These are phyloP conservation scores for Suillus plorans DNA, from an alignment of 768 basidiomycete species.

Conservation along the genomic window DNA sequence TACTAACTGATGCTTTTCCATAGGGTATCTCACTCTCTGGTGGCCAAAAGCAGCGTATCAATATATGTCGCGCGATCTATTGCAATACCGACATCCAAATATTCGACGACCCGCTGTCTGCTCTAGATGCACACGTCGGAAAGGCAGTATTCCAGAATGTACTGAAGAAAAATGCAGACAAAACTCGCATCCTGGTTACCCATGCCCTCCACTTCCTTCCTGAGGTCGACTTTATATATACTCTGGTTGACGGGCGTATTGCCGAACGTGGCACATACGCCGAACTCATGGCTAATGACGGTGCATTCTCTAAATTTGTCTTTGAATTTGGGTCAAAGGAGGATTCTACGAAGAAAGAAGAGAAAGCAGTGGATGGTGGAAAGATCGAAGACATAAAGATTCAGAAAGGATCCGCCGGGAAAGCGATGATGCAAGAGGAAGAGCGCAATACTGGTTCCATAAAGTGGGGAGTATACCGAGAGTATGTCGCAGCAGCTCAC, in stretches of 20 bases:
- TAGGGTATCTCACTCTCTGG: constrained; percentile 86
- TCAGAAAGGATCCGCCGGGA: constrained; percentile 38
- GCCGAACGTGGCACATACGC: constrained; percentile 78
- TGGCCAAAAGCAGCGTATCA: constrained; percentile 78
- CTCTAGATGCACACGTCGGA: constrained; percentile 91
- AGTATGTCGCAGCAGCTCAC: constrained; percentile 70
- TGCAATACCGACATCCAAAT: constrained; percentile 84
- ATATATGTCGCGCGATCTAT: constrained; percentile 86
- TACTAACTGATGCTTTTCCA: not conserved
- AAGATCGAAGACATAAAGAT: constrained; percentile 35
- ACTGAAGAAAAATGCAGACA: constrained; percentile 59
- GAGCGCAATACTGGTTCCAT: constrained; percentile 75
- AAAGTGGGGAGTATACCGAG: constrained; percentile 30
- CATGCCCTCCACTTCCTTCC: constrained; percentile 91
- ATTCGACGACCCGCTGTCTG: constrained; percentile 84
- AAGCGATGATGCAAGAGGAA: constrained; percentile 77
- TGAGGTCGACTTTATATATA: constrained; percentile 83
- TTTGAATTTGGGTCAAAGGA: constrained; percentile 76
- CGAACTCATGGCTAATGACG: constrained; percentile 62
- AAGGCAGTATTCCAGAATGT: constrained; percentile 86
- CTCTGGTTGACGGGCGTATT: constrained; percentile 73
- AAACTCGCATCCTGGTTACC: constrained; percentile 88
- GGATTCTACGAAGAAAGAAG: constrained; percentile 40
- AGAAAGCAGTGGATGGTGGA: constrained; percentile 37
- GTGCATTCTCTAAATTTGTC: constrained; percentile 73